These are phyloP conservation scores for Neopestalotiopsis sp. DNA, from an alignment of 2,329 filamentous ascomycete genomes.

Conservation along the genomic window DNA sequence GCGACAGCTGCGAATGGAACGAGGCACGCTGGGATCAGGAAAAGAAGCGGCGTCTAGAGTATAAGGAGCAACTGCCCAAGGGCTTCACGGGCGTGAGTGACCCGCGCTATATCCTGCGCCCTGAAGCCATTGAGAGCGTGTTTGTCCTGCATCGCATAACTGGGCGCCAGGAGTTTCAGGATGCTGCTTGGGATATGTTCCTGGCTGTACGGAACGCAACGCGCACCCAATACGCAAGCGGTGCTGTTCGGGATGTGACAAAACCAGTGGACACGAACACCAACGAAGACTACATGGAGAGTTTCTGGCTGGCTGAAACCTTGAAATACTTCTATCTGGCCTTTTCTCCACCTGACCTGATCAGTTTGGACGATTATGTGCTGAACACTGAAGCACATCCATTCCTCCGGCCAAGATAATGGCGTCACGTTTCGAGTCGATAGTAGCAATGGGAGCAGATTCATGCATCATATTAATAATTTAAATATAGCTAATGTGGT, in stretches of 20 bases:
- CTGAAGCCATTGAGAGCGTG: conserved; percentile 41
- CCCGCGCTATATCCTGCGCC: conserved; percentile 39
- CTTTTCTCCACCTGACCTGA: conserved; percentile 59
- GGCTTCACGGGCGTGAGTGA: conserved; percentile 62
- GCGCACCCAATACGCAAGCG: conserved; percentile 31
- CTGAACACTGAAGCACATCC: conserved; percentile 46
- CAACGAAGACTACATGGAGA: conserved; percentile 53
- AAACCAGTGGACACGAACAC: conserved; percentile 46
- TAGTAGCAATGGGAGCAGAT: neutral
- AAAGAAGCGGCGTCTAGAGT: conserved; percentile 29
- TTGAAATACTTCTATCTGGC: conserved; percentile 50
- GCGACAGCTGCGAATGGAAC: conserved; percentile 40
- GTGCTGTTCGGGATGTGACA: conserved; percentile 44
- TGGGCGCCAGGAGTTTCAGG: conserved; percentile 32
- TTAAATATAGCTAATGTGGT: neutral
- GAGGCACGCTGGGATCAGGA: conserved; percentile 28
- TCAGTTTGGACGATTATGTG: conserved; percentile 67
- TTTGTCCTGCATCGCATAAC: conserved; percentile 40
- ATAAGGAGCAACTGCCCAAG: conserved; percentile 39
- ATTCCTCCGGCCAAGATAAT: conserved; percentile 22
- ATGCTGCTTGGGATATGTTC: conserved; percentile 40
- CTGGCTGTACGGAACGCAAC: conserved; percentile 33
- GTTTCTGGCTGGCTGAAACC: conserved; percentile 70
- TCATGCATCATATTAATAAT: neutral
- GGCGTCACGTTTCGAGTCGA: neutral